Base-by-base conservation (phyloP, 2,329 filamentous ascomycete species). In the Shiraia sp. region DNA sequence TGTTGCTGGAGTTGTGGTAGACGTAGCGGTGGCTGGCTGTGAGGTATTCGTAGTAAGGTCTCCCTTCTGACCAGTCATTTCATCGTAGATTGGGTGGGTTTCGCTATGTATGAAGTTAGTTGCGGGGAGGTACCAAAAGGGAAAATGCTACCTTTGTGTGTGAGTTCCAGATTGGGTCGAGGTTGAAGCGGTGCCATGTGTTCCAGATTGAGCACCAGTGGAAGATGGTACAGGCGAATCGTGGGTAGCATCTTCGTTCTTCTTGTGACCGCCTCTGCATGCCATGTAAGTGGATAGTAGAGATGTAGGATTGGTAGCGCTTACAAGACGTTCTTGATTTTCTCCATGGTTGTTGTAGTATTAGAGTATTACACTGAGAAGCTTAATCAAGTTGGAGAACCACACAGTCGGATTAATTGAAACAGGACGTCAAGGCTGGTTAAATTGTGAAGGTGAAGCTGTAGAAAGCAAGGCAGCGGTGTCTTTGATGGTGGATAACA, bases 271-370 rank as follows among this genome's bases (percentile, higher is more conserved):
- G 28, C 37, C 35, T 15, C 50, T 50, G 32, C n/a, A n/a, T n/a
- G n/a, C n/a, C n/a, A n/a, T n/a, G n/a, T n/a, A n/a, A n/a, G n/a
- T n/a, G n/a, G n/a, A n/a, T n/a, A n/a, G n/a, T n/a, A n/a, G n/a
- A n/a, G n/a, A n/a, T n/a, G n/a, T n/a, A n/a, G n/a, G n/a, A n/a
- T n/a, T n/a, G n/a, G n/a, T n/a, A n/a, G 27, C n/a, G 37, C 70
- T 51, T 52, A 73, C 71, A 75, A 56, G 38, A 74, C 58, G 51
- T 63, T 67, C 66, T 74, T 75, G 40, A 75, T 54, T 61, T 73
- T 73, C 42, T 75, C 66, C 73, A 75, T 75, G 19, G 42, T 28
- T 48, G 52, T 14, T 38, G 27, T 23, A 26, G 34, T 33, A 37
- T 35, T 27, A 27, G 37, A 43, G 36, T 39, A 41, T 47, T 45